Base-by-base conservation (phyloP, 371 early-diverging fungal species). In the Circinella umbellata region DNA sequence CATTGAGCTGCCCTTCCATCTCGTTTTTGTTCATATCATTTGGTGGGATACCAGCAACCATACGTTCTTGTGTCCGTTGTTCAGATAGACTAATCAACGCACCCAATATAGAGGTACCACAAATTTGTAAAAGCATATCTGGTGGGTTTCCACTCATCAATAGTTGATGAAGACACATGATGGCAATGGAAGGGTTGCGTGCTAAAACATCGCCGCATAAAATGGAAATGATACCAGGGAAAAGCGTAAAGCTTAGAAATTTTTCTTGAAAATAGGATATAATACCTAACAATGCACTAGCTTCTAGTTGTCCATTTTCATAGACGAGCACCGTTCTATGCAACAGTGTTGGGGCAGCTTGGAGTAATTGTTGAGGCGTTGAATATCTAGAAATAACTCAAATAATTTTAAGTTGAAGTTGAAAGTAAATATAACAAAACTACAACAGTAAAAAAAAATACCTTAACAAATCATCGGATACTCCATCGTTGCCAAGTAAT, bases 391-490 rank as follows among this genome's bases (percentile, higher is more conserved):
- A 3, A 14, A 53, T 35, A 10, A n/a, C 39, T 55, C 13, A 34
- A 39, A 53, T 17, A 55, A 18, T 35, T 27, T 27, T 27, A 27
- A 27, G 27, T 27, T 27, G 27, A 27, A 1, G 27, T 27, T 27
- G 27, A 0, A 42, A 42, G 42, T 42, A 11, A 39, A 42, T 42
- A 11, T 42, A 9, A 3, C 11, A 9, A 42, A 42, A 42, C 42
- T 2, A 27, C 27, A 27, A 2, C 1, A 27, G 27, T 27, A 27
- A 42, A 42, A 9, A 11, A 42, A 46, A n/a, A n/a, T 69, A 73
- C 78, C 76, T 55, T 11, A 83, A 66, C 13, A 80, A 35, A 20
- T 76, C 76, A 64, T 82, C 80, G 1, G 82, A 76, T 6, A 82
- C 49, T 0, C 77, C 79, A 59, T 78, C 75, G 10, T 69, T 69